A percentile compares a stretch with the other conserved stretches of the same genome.
phyloP scores from a whole-genome alignment of 768 basidiomycete species.

The Podaxis sp. region DNA sequence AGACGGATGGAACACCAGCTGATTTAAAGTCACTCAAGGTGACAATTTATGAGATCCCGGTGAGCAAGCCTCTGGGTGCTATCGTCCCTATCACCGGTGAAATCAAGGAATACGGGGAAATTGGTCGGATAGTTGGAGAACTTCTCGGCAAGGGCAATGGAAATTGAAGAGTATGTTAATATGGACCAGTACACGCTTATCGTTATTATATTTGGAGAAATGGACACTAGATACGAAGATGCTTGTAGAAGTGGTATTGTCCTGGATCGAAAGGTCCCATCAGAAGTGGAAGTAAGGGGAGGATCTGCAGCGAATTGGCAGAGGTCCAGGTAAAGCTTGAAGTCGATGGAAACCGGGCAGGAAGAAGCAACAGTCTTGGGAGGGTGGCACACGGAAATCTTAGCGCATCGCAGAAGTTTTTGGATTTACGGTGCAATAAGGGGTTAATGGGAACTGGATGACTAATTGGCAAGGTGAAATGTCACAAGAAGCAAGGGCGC shows the following conservation, averaged over 20 bases:
- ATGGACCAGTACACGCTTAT: too few relatives aligned
- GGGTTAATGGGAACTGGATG: neutral
- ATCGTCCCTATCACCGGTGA: neutral
- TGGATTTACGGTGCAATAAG: neutral
- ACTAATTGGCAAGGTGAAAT: too few relatives aligned
- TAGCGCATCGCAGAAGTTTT: neutral
- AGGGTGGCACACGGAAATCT: neutral
- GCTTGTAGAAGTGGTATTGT: too few relatives aligned
- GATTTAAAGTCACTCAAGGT: neutral
- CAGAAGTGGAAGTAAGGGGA: neutral
- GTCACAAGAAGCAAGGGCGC: neutral
- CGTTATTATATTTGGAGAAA: too few relatives aligned
- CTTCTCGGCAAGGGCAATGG: too few relatives aligned
- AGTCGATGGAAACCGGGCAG: neutral
- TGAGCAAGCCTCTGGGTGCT: neutral
- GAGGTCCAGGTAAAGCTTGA: neutral
- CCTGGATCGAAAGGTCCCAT: too few relatives aligned
- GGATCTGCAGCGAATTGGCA: conserved; percentile 11
- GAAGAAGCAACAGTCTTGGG: neutral
- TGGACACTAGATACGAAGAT: too few relatives aligned
- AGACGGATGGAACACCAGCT: conserved; percentile 4
- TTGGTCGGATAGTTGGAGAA: neutral
- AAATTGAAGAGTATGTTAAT: too few relatives aligned
- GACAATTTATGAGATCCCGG: neutral
- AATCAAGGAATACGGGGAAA: neutral